Base-by-base conservation (phyloP, 805 yeast genomes). In the Zygoascus flipseniorum region DNA sequence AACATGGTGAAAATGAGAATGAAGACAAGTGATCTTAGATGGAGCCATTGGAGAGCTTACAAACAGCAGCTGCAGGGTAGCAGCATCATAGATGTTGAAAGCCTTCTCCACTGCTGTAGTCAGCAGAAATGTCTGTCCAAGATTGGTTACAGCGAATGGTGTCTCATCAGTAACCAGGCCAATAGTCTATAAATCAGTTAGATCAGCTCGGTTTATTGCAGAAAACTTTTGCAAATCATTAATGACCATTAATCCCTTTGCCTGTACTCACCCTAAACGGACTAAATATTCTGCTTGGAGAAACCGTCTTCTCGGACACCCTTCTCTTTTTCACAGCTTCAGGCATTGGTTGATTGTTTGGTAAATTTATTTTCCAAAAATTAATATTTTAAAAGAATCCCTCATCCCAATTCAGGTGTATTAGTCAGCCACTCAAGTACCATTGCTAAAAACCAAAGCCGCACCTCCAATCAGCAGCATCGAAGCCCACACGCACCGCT, bases 81-180 rank as follows among this genome's bases (percentile, higher is more conserved):
- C 81, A 13, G 62, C 96, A 71, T 93, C 99, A 64, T 86, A 93
- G 31, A 93, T 88, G 68, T 92, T 98, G 72, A 93, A 88, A 0
- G 92, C 77, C 51, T 82, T 76, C 2, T 97, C 98, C 20, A 93
- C 96, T 46, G 87, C 82, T 0, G 98, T 92, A 16, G 85, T 95
- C 42, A 89, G 80, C 63, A 90, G 86, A 62, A 86, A 90, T 0
- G 95, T 82, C 14, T 87, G 77, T 51, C 99, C 99, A 55, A 92
- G 75, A 1, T 92, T 82, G 28, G 98, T 95, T 19, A 89, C 74
- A 6, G 96, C 86, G 65, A 90, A 88, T 2, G 98, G 98, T 1
- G 77, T 74, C 39, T 80, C 83, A 65, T 88, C 88, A 31, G 96
- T 78, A n/a, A 95, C 95, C 64, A 88, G 82, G 4, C 99, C 99